These are phyloP conservation scores for Dactylonectria macrodidyma DNA, from an alignment of 2,329 filamentous ascomycete genomes.

Conservation along the genomic window DNA sequence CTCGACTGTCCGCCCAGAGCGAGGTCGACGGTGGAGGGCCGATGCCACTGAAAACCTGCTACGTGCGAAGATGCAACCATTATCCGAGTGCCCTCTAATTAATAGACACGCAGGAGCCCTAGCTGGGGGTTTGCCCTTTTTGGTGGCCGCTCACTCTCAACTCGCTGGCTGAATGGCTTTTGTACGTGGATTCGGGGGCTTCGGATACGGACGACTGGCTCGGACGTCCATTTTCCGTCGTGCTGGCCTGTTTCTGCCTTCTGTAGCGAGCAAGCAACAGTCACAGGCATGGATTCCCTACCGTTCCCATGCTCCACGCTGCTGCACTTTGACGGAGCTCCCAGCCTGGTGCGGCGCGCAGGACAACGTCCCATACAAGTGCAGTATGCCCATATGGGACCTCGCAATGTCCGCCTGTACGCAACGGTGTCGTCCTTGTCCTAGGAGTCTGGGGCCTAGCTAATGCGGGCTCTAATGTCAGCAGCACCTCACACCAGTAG, in stretches of 20 bases:
- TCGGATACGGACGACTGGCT: constrained; percentile 28
- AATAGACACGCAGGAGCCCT: neutral
- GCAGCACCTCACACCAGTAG: constrained; percentile 19
- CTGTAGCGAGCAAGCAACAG: constrained; percentile 12
- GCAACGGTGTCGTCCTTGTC: constrained; percentile 29
- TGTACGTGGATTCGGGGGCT: constrained; percentile 7
- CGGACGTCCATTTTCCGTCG: constrained; percentile 26
- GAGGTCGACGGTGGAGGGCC: constrained; percentile 18
- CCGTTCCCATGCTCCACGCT: constrained; percentile 36
- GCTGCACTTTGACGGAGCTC: constrained; percentile 44
- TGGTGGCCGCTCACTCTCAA: neutral
- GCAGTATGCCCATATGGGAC: neutral
- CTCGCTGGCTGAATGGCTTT: no score
- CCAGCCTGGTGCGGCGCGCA: constrained; percentile 36
- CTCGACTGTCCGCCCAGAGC: constrained; percentile 16
- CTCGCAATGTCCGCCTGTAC: constrained; percentile 33
- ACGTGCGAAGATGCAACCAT: constrained; percentile 28
- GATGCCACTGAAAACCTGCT: constrained; percentile 25
- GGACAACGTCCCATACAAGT: constrained; percentile 40
- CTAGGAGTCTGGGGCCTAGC: constrained; percentile 21
- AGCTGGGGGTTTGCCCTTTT: neutral
- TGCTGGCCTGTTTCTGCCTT: constrained; percentile 28
- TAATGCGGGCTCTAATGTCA: constrained; percentile 38
- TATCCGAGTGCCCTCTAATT: constrained; percentile 12
- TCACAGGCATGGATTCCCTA: constrained; percentile 41